Base-by-base conservation (phyloP, 2,329 filamentous ascomycete genomes). In the Lachnellula hyalina region DNA sequence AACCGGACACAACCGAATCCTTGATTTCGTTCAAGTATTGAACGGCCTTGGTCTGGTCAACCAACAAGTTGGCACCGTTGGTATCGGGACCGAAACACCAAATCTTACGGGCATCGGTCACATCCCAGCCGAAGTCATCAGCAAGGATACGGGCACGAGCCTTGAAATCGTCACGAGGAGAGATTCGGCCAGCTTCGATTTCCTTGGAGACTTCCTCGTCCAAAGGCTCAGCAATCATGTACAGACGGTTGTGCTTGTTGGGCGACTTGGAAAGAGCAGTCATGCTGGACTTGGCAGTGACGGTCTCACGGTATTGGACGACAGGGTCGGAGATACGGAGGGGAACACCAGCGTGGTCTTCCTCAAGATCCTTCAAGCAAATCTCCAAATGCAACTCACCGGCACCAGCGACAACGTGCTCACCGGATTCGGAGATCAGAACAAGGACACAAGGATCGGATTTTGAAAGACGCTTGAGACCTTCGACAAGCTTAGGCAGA, bases 171-270 rank as follows among this genome's bases (percentile, higher is more conserved):
- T 99, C 94, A 83, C 93, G 90, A 65, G 94, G 90, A 72, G 78
- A 82, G 75, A 99, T 91, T 83, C 91, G 94, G 81, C 94, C 94
- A 53, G 73, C 65, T 82, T 99, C 94, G 65, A 99, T 99, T 71
- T 88, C 89, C 72, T 85, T 84, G 68, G 89, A 82, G 59, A 99
- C 87, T 68, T 97, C 94, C 84, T 99, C 94, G 46, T 84, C 84
- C 54, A 99, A 82, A 68, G 94, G 94, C 78, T 91, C 80, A 64
- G 94, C 94, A 76, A 83, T 84, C 79, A 99, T 86, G 83, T 97
- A 99, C 60, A 99, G 84, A 91, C 94, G 93, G 85, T 99, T 99
- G 89, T 99, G 94, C 90, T 99, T 99, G 89, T 99, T 99, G 81
- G 94, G 94, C 48, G 94, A 99, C 84, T 99, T 99, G 77, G 94